These are phyloP conservation scores for Colletotrichum euphorbiae DNA, from an alignment of 2,329 filamentous ascomycete genomes.

Conservation along the genomic window DNA sequence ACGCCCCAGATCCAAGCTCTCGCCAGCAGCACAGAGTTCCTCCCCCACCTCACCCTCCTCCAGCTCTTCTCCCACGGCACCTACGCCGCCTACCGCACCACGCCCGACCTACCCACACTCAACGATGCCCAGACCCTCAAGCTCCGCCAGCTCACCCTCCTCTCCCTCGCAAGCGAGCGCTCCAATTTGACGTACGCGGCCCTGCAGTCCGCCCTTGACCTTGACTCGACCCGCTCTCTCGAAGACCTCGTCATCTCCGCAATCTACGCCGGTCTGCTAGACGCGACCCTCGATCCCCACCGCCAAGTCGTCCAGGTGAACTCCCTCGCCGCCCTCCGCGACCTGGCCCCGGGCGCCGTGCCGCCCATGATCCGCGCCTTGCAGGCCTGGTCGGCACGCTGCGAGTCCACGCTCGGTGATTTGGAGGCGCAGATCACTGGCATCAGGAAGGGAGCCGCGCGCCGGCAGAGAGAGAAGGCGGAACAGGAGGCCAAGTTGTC, in stretches of 20 bases:
- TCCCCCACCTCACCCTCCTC: constrained; percentile 75
- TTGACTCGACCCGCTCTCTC: constrained; percentile 75
- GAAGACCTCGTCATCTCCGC: constrained; percentile 89
- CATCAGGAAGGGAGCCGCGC: constrained; percentile 70
- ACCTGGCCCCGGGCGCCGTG: constrained; percentile 81
- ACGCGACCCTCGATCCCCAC: constrained; percentile 84
- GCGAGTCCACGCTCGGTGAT: constrained; percentile 76
- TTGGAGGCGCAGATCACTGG: constrained; percentile 80
- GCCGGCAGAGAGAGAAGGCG: constrained; percentile 62
- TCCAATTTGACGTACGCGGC: constrained; percentile 78
- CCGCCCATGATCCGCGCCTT: constrained; percentile 76
- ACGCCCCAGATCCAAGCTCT: constrained; percentile 83
- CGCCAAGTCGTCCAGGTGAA: constrained; percentile 80
- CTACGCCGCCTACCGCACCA: constrained; percentile 76
- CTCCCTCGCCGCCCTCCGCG: constrained; percentile 85
- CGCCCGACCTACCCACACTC: constrained; percentile 73
- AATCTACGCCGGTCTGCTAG: constrained; percentile 86
- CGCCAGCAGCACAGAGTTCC: constrained; percentile 69
- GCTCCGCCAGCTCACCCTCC: constrained; percentile 88
- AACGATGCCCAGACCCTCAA: constrained; percentile 81
- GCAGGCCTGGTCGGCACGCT: constrained; percentile 81
- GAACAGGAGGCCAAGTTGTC: constrained; percentile 62
- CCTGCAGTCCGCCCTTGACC: constrained; percentile 74
- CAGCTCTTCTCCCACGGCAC: constrained; percentile 94
- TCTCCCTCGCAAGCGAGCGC: constrained; percentile 79